phyloP scores from a whole-genome alignment of 495 filamentous ascomycete genomes.

The Penicillium arizonense region DNA sequence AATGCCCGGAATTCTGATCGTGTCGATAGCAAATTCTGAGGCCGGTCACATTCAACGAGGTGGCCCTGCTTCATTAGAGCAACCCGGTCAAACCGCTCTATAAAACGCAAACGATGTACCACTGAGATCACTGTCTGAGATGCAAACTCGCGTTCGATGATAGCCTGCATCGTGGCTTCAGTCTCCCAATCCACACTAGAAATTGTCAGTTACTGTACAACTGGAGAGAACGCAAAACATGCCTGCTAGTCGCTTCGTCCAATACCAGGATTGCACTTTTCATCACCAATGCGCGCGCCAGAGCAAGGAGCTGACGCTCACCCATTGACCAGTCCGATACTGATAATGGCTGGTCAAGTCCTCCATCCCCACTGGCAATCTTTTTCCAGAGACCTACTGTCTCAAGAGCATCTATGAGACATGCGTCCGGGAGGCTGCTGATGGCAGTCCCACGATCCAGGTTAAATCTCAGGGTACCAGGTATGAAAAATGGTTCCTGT shows the following conservation, averaged over 20 bases:
- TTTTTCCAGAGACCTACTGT: slow-evolving; percentile 24
- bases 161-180: slow-evolving; percentile 20
- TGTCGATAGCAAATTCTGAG: slow-evolving; percentile 24
- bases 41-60: slow-evolving; percentile 35
- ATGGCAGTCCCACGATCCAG: not conserved
- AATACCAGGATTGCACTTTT: slow-evolving; percentile 16
- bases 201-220: not conserved
- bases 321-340: slow-evolving; percentile 18
- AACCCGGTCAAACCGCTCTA: slow-evolving; percentile 41
- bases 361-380: slow-evolving; percentile 18
- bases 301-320: slow-evolving; percentile 19
- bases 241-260: slow-evolving; percentile 32
- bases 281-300: slow-evolving; percentile 20
- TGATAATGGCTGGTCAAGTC: slow-evolving; percentile 6
- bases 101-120: slow-evolving; percentile 39
- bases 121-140: slow-evolving; percentile 44
- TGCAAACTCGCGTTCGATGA: slow-evolving; percentile 31
- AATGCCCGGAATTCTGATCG: slow-evolving; percentile 9
- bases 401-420: slow-evolving; percentile 6
- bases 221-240: slow-evolving; percentile 6
- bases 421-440: not conserved
- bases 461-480: not conserved
- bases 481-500: not conserved
- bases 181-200: slow-evolving; percentile 23
- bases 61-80: slow-evolving; percentile 32